These are phyloP conservation scores for Cyberlindnera mycetangii DNA, from an alignment of 805 yeast species.

Conservation along the genomic window DNA sequence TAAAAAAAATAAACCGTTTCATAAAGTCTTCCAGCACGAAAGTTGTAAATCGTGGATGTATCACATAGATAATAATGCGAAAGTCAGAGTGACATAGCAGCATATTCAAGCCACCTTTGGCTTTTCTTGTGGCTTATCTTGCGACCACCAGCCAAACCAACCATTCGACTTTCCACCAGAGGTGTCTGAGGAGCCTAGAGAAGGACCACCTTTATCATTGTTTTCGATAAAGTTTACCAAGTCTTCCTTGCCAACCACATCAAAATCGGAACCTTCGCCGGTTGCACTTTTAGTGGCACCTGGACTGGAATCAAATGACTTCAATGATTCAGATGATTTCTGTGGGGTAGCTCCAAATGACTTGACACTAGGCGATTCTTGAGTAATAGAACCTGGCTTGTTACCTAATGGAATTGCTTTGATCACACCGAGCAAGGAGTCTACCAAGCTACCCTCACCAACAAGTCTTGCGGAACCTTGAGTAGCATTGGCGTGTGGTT, in stretches of 20 bases:
- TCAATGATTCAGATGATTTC: conserved; percentile 3
- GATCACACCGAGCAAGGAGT: conserved; percentile 13
- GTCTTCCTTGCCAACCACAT: conserved; percentile 40
- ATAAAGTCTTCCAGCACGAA: not conserved
- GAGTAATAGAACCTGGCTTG: not conserved
- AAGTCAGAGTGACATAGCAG: no score
- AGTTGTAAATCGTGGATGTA: no score
- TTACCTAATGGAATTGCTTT: conserved; percentile 5
- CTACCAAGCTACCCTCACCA: conserved; percentile 8
- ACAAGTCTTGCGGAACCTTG: not conserved
- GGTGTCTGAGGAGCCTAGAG: not conserved
- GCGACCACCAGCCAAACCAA: conserved; percentile 19
- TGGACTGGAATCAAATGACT: not conserved
- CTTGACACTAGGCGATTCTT: not conserved
- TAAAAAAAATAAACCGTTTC: not conserved
- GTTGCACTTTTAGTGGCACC: not conserved
- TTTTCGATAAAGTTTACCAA: conserved; percentile 14
- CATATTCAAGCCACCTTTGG: conserved; percentile 11
- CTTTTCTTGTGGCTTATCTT: conserved; percentile 11
- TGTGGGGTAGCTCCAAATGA: not conserved
- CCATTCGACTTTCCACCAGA: conserved; percentile 1
- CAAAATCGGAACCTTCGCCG: conserved; percentile 36
- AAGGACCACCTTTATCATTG: not conserved
- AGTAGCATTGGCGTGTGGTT: not conserved
- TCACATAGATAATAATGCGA: no score